Base-by-base conservation (phyloP, 2,329 filamentous ascomycete genomes). In the Neofusicoccum sp. region DNA sequence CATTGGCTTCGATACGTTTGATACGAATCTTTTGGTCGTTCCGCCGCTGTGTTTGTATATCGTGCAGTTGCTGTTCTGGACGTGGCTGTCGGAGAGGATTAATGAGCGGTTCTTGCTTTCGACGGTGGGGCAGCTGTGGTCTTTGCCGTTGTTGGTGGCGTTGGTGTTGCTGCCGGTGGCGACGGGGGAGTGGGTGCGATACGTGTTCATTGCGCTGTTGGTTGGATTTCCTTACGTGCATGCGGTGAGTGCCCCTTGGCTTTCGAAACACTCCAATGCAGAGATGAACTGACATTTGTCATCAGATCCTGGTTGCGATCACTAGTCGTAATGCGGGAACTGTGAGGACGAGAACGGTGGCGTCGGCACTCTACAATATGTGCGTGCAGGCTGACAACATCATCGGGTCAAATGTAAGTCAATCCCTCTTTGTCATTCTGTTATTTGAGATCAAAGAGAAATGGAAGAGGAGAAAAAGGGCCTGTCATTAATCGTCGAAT, bases 271-370 rank as follows among this genome's bases (percentile, higher is more conserved):
- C 38, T 12, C 7, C 38, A 12, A 14, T 14, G 20, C 5, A 0
- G 12, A 12, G 24, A 43, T 9, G 4, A 24, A 4, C 38, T 57
- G n/a, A 57, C 33, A 16, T 14, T n/a, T 45, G 31, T 16, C 12
- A 1, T 9, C 12, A 60, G 58, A 82, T 87, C 31, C 72, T 85
- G 1, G 85, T 87, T 0, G 84, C 80, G 0, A 82, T 85, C 71
- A 86, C 81, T 1, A 85, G 83, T 2, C 80, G 84, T 56, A 89
- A 89, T 67, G 82, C 84, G 2, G 85, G 86, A 63, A 79, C 81
- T 1, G 84, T 89, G 8, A 78, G 86, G 9, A 84, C 83, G 5
- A 77, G 86, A 6, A 84, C 86, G 1, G 84, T 89, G 1, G 84
- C 84, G 0, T 82, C 84, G 0, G 86, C 84, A 0, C 73, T 85